phyloP scores from a whole-genome alignment of 2,329 filamentous ascomycete genomes.

The Salinomyces thailandicus region DNA sequence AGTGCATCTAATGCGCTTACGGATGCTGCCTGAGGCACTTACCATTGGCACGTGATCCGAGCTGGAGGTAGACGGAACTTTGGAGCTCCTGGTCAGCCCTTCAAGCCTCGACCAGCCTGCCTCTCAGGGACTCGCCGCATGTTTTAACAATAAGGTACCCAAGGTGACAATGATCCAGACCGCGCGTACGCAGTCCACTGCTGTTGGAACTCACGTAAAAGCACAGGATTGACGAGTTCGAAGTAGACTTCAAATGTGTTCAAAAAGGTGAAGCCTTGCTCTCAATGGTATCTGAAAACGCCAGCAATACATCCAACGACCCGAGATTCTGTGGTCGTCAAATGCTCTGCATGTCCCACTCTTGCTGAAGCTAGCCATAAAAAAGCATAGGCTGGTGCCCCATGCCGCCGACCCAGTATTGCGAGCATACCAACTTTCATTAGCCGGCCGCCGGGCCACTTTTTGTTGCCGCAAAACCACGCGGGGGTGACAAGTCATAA shows the following conservation, averaged over 20 bases:
- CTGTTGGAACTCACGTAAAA: no score
- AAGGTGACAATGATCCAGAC: no score
- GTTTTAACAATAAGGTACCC: no score
- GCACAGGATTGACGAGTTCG: no score
- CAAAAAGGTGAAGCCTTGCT: not conserved
- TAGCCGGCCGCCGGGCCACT: not conserved
- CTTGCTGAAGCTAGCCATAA: conserved; percentile 1
- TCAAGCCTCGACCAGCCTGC: no score
- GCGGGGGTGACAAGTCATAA: not conserved
- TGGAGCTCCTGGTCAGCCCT: no score
- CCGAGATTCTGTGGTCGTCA: not conserved
- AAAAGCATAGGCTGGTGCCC: not conserved
- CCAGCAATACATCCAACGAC: not conserved
- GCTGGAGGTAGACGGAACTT: no score
- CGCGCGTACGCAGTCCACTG: no score
- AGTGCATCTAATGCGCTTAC: no score
- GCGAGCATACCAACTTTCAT: not conserved
- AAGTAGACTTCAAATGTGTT: no score
- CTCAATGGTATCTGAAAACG: conserved; percentile 1
- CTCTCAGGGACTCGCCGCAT: no score
- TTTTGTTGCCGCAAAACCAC: not conserved
- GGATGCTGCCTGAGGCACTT: not conserved
- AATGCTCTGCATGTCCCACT: not conserved
- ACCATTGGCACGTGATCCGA: no score
- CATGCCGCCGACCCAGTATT: not conserved